Evolutionary conservation across 345 rosid genomes (phyloP), one percentile per base, ranked within the genome.

Genomic region (Balakata baccata): DNA sequence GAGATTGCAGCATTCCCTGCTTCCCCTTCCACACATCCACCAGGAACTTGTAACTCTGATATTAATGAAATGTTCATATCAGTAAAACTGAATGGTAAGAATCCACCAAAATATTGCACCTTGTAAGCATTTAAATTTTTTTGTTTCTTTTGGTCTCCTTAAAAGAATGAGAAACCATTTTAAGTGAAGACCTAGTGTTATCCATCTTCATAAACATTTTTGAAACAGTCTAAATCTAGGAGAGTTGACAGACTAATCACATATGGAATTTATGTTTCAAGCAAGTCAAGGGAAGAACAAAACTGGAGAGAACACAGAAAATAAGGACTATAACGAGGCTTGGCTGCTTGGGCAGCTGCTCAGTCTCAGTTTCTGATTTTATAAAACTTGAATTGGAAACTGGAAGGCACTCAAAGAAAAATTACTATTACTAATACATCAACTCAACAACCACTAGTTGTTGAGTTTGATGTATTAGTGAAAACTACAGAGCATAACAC

Each of bases 11-110:
- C 49, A 76, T 65, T 83, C 74, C 66, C 79, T 1, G 77, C 75
- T 81, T 95, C 98, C 56, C 82, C 92, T 74, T 94, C 96, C 6
- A 46, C 52, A 62, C 88, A 80, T 66, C 86, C 95, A 54, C 79
- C 78, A 25, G 74, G 57, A 20, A 71, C 72, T 80, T 94, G 89
- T 66, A 95, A 70, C 74, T 95, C 98, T 92, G 89, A 57, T 72
- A 74, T 74, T 29, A 65, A 29, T 56, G 66, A 75, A 75, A 56
- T 68, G 39, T 25, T 46, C 58, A 16, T 45, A 54, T 75, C n/a
- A 73, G 37, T 50, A 23, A 11, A 45, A 25, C 22, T 10, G 68
- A 37, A 22, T 3, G 29, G n/a, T 7, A 56, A 29, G 34, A 38
- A 17, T 17, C 29, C 64, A 64, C 11, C 47, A 63, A 59, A 43